Evolutionary conservation across 768 basidiomycete genomes (phyloP).

Genomic region (Xerocomellus intermedius): DNA sequence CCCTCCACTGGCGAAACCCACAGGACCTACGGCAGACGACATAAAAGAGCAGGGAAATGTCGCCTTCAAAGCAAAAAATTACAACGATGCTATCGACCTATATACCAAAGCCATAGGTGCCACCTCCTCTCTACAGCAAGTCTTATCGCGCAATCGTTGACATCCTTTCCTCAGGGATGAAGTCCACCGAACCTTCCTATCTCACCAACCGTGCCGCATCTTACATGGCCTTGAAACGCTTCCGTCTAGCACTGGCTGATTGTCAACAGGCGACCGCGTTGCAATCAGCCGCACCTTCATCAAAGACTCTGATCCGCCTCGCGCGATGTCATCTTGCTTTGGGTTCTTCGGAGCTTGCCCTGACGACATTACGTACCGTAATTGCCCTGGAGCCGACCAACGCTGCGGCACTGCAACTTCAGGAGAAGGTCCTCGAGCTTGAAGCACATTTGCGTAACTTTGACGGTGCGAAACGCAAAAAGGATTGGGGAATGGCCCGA

Average conservation of each 20-base stretch:
- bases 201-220: slow-evolving; percentile 86
- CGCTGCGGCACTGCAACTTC: slow-evolving; percentile 55
- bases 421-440: slow-evolving; percentile 57
- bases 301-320: slow-evolving; percentile 80
- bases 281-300: slow-evolving; percentile 57
- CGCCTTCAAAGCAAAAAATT: slow-evolving; percentile 66
- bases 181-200: slow-evolving; percentile 68
- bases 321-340: slow-evolving; percentile 83
- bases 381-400: slow-evolving; percentile 64
- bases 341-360: slow-evolving; percentile 64
- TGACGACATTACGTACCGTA: slow-evolving; percentile 61
- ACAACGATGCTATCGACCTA: slow-evolving; percentile 64
- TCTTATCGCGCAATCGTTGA: slow-evolving; percentile 6
- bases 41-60: slow-evolving; percentile 77
- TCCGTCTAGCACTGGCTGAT: slow-evolving; percentile 70
- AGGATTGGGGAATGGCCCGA: slow-evolving; percentile 76
- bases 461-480: slow-evolving; percentile 49
- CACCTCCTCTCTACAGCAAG: slow-evolving; percentile 19
- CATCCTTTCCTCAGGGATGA: slow-evolving; percentile 43
- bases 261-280: slow-evolving; percentile 72
- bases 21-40: slow-evolving; percentile 46
- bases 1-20: slow-evolving; percentile 15
- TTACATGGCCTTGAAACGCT: slow-evolving; percentile 78
- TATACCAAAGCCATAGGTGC: slow-evolving; percentile 77
- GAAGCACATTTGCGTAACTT: slow-evolving; percentile 67